A percentile compares a stretch with the other conserved stretches of the same genome.
Conservation (phyloP, 208 protist species). For the Herpetomonas samuelpessoai region DNA sequence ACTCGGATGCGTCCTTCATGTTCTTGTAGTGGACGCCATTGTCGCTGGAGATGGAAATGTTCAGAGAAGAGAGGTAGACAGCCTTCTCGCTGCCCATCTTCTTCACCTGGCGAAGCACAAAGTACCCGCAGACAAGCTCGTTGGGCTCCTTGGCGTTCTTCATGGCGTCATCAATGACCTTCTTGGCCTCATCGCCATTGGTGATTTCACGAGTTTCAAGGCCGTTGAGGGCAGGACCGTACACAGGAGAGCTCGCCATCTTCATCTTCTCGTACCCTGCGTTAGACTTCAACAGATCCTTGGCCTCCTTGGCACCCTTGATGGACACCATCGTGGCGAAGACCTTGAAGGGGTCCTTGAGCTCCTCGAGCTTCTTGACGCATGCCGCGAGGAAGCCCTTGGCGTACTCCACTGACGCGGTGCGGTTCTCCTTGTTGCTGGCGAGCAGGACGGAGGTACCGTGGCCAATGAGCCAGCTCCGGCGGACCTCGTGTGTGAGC, state of each 20-base stretch:
- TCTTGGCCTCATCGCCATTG: constrained; percentile 21
- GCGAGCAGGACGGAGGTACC: constrained; percentile 52
- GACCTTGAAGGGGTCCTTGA: constrained; percentile 48
- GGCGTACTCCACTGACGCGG: constrained; percentile 31
- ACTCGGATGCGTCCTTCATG: constrained; percentile 47
- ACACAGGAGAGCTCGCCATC: constrained; percentile 62
- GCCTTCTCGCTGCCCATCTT: constrained; percentile 25
- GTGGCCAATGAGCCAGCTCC: constrained; percentile 60
- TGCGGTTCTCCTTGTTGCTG: constrained; percentile 24
- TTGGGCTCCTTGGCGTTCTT: constrained; percentile 29
- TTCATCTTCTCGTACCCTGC: constrained; percentile 39
- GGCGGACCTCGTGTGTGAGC: constrained; percentile 39
- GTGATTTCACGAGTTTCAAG: constrained; percentile 36
- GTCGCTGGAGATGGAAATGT: constrained; percentile 43
- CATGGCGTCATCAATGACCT: constrained; percentile 38
- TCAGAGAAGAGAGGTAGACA: constrained; percentile 68
- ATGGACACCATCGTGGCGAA: constrained; percentile 52
- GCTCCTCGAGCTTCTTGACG: constrained; percentile 36
- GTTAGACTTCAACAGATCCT: constrained; percentile 61
- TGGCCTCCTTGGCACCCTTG: constrained; percentile 38
- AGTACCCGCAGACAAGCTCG: constrained; percentile 58
- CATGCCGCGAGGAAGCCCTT: constrained; percentile 43
- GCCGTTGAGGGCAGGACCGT: constrained; percentile 55
- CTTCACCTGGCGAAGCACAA: constrained; percentile 64
- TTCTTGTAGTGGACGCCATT: constrained; percentile 39